Evolutionary conservation across 1,284 basidiomycete genomes (phyloP).

Genomic region (Cutaneotrichosporon arboriforme): DNA sequence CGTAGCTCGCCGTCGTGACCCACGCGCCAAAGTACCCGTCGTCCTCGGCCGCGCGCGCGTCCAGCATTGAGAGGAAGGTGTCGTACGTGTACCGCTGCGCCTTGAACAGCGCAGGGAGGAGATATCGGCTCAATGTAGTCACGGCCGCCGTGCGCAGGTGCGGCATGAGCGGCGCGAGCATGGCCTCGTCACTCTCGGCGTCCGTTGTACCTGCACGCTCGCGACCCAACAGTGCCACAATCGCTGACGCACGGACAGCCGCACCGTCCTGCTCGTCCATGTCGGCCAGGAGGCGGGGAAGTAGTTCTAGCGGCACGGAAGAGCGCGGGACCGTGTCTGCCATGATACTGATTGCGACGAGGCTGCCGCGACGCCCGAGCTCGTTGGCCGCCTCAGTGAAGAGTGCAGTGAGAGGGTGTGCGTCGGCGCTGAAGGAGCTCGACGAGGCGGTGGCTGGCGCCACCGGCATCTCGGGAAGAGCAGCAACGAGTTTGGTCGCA

Average conservation of each 20-base stretch:
- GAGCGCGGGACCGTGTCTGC: slow-evolving; percentile 21
- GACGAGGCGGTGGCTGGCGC: not conserved
- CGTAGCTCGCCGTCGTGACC: slow-evolving; percentile 36
- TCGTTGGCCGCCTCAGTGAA: slow-evolving; percentile 15
- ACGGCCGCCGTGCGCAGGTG: slow-evolving; percentile 17
- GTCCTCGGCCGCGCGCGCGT: not conserved
- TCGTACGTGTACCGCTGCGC: slow-evolving; percentile 8
- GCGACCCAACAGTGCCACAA: slow-evolving; percentile 20
- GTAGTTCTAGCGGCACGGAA: slow-evolving; percentile 16
- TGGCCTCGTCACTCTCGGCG: slow-evolving; percentile 5
- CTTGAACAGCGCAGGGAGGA: slow-evolving; percentile 32
- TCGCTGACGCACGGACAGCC: slow-evolving; percentile 22
- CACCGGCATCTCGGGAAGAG: slow-evolving; percentile 1
- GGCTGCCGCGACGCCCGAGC: slow-evolving; percentile 15
- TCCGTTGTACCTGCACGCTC: slow-evolving; percentile 1
- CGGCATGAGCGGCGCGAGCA: slow-evolving; percentile 25
- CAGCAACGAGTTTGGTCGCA: slow-evolving; percentile 14
- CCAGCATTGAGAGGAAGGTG: slow-evolving; percentile 21
- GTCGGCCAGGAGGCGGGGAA: slow-evolving; percentile 22
- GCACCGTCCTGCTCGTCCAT: slow-evolving; percentile 22
- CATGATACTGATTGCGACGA: slow-evolving; percentile 22
- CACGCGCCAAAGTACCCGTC: slow-evolving; percentile 27
- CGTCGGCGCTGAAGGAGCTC: not conserved
- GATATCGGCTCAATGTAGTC: slow-evolving; percentile 26
- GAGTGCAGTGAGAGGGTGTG: slow-evolving; percentile 26